These are phyloP conservation scores for Paspalum notatum DNA, from an alignment of 176 grass and related monocot species.

Conservation along the genomic window DNA sequence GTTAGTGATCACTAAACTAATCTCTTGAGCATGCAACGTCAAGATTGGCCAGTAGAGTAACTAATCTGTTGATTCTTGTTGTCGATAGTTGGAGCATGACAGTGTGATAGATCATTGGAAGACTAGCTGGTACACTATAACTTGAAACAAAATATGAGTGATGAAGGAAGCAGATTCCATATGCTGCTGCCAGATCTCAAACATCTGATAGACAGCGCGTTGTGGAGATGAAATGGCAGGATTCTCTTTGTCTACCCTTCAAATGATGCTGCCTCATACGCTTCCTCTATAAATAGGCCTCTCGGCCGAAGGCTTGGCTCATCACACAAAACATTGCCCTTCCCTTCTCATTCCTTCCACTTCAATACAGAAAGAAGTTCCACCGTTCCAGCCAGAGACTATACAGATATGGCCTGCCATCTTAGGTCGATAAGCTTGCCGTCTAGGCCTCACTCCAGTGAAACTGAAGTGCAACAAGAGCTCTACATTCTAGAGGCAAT, in stretches of 20 bases:
- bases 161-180: conserved; percentile 24
- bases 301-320: conserved; percentile 9
- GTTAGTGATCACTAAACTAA: not conserved
- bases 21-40: conserved; percentile 11
- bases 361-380: conserved; percentile 30
- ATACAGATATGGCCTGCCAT: conserved; percentile 49
- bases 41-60: conserved; percentile 17
- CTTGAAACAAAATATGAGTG: not conserved
- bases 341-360: not conserved
- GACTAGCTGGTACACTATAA: conserved; percentile 1
- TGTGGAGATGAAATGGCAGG: conserved; percentile 11
- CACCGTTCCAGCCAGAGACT: conserved; percentile 25
- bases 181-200: conserved; percentile 29
- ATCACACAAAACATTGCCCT: conserved; percentile 27
- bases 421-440: conserved; percentile 55
- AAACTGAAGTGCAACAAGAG: conserved; percentile 41
- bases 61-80: conserved; percentile 33
- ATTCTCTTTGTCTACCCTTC: conserved; percentile 41
- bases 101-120: not conserved
- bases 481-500: conserved; percentile 37
- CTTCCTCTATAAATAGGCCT: conserved; percentile 24
- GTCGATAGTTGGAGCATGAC: conserved; percentile 40
- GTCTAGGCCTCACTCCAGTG: conserved; percentile 35
- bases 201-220: conserved; percentile 25
- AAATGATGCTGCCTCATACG: not conserved